Evolutionary conservation across 768 basidiomycete species (phyloP), one percentile per base, ranked within the genome.

Genomic region (Macrocybe gigantea): DNA sequence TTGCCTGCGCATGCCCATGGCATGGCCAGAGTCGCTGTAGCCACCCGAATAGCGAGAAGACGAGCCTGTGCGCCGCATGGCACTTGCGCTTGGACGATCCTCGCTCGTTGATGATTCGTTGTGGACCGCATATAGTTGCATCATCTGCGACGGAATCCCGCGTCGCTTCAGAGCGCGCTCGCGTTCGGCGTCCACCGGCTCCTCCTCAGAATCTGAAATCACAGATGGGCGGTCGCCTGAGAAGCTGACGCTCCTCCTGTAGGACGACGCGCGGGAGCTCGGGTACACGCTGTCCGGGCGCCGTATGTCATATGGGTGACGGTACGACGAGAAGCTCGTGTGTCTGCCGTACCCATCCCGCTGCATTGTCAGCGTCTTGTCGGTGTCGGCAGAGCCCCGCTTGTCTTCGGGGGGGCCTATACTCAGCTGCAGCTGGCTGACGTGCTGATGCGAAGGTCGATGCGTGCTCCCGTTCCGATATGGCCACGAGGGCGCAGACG

Each of bases 281-380:
- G 50, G 50, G 51, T 78, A 75, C 3, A 67, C 70, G 47, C 65
- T 61, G 35, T 64, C 60, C 2, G 83, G 84, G 2, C 80, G 71
- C 12, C 65, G 66, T 37, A 86, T 82, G 40, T 82, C 79, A 52
- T 82, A 74, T 7, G 82, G 81, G 51, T 84, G 80, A 42, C 72
- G 65, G 63, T 80, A 77, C 3, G 80, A 79, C 12, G 79, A 75
- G 39, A 80, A 59, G 22, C 22, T 22, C 0, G 78, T 70, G 48
- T 69, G 78, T 57, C 64, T 22, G 22, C 22, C 22, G 22, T 1
- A 4, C 22, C 22, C 22, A 22, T 22, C 22, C 22, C 22, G 22
- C 22, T 4, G 22, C 22, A 22, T 22, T 22, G 22, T 22, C 22
- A 22, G 22, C 22, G 22, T 22, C 22, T 22, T 22, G 22, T 22